These are phyloP conservation scores for Paramecium biaurelia DNA, from an alignment of 73 alveolate species.

Conservation along the genomic window DNA sequence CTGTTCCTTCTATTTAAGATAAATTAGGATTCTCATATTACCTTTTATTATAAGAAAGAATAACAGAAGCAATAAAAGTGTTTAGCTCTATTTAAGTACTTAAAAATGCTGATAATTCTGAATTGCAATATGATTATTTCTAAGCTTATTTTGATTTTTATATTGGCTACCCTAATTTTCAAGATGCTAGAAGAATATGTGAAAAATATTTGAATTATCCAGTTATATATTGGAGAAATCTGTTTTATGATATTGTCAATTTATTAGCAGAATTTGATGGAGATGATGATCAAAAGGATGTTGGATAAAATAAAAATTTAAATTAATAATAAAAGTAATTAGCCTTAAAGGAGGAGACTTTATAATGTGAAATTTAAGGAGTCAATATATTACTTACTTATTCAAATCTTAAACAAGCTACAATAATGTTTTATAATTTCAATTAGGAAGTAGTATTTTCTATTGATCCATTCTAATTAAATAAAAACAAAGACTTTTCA, in stretches of 20 bases:
- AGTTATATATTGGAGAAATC: conserved; percentile 79
- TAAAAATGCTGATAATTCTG: neutral
- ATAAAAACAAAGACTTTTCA: conserved; percentile 53
- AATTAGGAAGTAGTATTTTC: conserved; percentile 68
- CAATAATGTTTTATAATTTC: neutral
- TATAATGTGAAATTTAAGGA: conserved; percentile 69
- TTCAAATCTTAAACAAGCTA: conserved; percentile 47
- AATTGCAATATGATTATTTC: conserved; percentile 78
- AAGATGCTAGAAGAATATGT: conserved; percentile 76
- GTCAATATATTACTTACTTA: neutral
- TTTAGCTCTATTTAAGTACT: neutral
- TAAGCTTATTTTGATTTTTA: conserved; percentile 76
- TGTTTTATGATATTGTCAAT: conserved; percentile 75
- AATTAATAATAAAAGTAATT: neutral
- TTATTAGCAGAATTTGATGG: conserved; percentile 73
- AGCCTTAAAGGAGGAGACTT: conserved; percentile 53
- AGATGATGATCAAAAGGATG: conserved; percentile 53
- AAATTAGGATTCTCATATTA: conserved; percentile 46
- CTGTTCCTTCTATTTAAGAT: neutral
- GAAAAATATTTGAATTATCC: conserved; percentile 83
- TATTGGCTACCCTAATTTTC: conserved; percentile 71
- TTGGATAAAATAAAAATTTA: conserved; percentile 52
- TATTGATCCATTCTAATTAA: conserved; percentile 70
- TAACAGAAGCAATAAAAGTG: conserved; percentile 52
- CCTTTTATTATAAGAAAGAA: conserved; percentile 61